phyloP scores from a whole-genome alignment of 805 yeast species.

The Suhomyces tanzawaensis region DNA sequence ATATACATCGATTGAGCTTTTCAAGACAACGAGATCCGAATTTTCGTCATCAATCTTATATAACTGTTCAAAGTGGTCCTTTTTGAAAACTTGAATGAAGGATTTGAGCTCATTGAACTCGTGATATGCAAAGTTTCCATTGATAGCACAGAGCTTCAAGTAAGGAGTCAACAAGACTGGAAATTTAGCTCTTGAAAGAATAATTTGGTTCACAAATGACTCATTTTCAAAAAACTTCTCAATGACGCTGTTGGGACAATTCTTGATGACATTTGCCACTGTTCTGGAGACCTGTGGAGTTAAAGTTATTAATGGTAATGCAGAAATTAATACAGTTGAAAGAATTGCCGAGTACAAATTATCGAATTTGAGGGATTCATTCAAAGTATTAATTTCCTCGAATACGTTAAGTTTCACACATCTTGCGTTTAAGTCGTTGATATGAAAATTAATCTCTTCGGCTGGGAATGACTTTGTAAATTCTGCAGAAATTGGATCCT shows the following conservation, averaged over 20 bases:
- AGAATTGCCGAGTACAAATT: conserved; percentile 49
- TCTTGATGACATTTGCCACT: conserved; percentile 39
- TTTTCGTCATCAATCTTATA: conserved; percentile 51
- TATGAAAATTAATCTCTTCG: conserved; percentile 5
- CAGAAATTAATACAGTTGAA: conserved; percentile 42
- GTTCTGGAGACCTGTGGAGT: conserved; percentile 44
- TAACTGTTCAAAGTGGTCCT: conserved; percentile 35
- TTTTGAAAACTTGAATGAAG: conserved; percentile 51
- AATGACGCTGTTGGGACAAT: conserved; percentile 45
- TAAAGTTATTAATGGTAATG: conserved; percentile 49
- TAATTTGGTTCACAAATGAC: conserved; percentile 42
- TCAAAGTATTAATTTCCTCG: conserved; percentile 38
- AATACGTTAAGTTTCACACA: conserved; percentile 46
- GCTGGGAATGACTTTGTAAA: conserved; percentile 1
- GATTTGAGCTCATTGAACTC: conserved; percentile 60
- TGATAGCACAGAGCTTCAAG: conserved; percentile 57
- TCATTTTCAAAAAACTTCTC: conserved; percentile 46
- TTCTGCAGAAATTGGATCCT: conserved; percentile 2
- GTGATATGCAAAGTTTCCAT: conserved; percentile 63
- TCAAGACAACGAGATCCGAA: conserved; percentile 51
- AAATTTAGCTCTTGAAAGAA: conserved; percentile 67
- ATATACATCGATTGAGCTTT: conserved; percentile 45
- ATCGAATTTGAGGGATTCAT: conserved; percentile 47
- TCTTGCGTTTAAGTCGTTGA: conserved; percentile 35
- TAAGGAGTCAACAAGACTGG: conserved; percentile 66